Evolutionary conservation across 2,329 filamentous ascomycete species (phyloP).

Genomic region (Grosmannia serpens): DNA sequence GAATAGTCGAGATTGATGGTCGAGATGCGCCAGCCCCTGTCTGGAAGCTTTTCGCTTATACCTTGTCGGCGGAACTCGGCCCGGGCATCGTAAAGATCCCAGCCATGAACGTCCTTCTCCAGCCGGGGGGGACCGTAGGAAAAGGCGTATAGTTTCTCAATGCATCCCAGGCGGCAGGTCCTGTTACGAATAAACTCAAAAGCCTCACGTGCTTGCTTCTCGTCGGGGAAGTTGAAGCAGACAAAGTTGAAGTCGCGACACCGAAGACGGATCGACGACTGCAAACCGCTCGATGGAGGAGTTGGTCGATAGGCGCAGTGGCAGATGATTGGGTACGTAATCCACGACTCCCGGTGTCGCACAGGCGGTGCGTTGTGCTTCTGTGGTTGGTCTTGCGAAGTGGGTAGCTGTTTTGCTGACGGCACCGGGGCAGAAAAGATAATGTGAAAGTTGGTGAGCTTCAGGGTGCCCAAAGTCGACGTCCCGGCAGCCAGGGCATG

Average conservation of each 20-base stretch:
- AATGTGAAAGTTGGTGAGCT: constrained; percentile 52
- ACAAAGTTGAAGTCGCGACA: constrained; percentile 92
- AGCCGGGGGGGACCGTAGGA: constrained; percentile 63
- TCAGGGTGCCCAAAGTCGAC: constrained; percentile 43
- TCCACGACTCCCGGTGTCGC: constrained; percentile 62
- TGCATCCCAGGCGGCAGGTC: constrained; percentile 69
- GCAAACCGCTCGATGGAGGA: constrained; percentile 54
- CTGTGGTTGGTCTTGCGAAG: background rate
- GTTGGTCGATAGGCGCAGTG: constrained; percentile 69
- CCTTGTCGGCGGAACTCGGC: constrained; percentile 82
- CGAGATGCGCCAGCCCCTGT: constrained; percentile 80
- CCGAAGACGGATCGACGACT: constrained; percentile 74
- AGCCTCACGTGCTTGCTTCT: constrained; percentile 65
- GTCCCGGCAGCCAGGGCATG: constrained; percentile 49
- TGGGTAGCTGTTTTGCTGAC: constrained; percentile 19
- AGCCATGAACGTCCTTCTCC: constrained; percentile 67
- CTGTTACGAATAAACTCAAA: constrained; percentile 76
- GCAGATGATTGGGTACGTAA: constrained; percentile 85
- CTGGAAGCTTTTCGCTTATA: constrained; percentile 65
- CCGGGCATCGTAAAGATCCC: constrained; percentile 74
- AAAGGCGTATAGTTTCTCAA: constrained; percentile 90
- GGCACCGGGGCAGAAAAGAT: constrained; percentile 35
- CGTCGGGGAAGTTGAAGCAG: constrained; percentile 74
- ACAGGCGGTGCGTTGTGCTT: constrained; percentile 11
- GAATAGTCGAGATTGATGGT: constrained; percentile 80